A percentile compares a stretch with the other conserved stretches of the same genome.
Conservation (phyloP, 2,329 filamentous ascomycete species). For the Triangularia verruculosa region DNA sequence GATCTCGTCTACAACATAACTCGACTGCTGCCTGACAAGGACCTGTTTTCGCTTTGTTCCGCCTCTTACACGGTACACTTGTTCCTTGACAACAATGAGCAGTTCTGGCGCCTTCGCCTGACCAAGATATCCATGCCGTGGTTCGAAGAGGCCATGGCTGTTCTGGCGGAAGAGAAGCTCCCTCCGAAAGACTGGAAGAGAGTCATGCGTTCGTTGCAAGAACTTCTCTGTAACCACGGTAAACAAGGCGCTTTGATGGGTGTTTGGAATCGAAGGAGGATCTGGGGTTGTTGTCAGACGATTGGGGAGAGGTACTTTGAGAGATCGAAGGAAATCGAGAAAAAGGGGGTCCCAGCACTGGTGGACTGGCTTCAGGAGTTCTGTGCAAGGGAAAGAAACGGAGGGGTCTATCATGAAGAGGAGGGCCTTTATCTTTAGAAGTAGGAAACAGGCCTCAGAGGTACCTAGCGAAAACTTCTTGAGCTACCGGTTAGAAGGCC, state of each 20-base stretch:
- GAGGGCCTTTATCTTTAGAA: too few relatives aligned
- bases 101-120: slow-evolving; percentile 9
- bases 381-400: too few relatives aligned
- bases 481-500: too few relatives aligned
- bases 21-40: neutral
- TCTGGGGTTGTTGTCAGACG: neutral
- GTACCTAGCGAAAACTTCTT: too few relatives aligned
- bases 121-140: slow-evolving; percentile 6
- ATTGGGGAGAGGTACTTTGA: neutral
- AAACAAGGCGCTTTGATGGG: slow-evolving; percentile 1
- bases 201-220: neutral
- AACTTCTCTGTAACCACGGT: neutral
- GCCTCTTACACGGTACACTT: slow-evolving; percentile 8
- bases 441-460: too few relatives aligned
- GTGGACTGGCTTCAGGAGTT: neutral
- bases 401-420: too few relatives aligned
- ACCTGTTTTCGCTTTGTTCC: neutral
- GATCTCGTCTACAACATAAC: neutral
- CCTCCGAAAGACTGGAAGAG: neutral
- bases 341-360: neutral
- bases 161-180: neutral
- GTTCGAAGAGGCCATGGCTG: neutral
- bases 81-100: neutral
- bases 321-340: neutral
- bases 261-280: slow-evolving; percentile 3